These are phyloP conservation scores for Irpex sp. DNA, from an alignment of 1,284 basidiomycete species.

Conservation along the genomic window DNA sequence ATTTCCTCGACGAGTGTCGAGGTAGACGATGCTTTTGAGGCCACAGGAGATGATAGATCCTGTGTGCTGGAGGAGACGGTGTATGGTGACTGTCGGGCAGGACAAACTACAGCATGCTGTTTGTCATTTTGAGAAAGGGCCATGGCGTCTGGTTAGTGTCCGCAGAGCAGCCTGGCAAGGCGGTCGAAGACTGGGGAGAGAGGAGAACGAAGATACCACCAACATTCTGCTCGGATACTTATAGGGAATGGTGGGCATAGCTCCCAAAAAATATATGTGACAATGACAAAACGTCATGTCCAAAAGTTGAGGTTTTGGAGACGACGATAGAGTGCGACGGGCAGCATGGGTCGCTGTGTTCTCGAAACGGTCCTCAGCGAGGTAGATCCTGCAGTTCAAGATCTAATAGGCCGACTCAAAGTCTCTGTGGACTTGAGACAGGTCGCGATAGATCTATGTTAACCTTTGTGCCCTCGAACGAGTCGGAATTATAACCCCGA, in stretches of 20 bases:
- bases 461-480: conserved; percentile 27
- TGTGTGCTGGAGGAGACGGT: neutral
- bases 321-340: conserved; percentile 1
- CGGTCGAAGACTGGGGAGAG: neutral
- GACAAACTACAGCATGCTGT: neutral
- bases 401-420: conserved; percentile 11
- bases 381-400: conserved; percentile 8
- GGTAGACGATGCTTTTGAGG: conserved; percentile 19
- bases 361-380: conserved; percentile 12
- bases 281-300: conserved; percentile 17
- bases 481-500: conserved; percentile 17
- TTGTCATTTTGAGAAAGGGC: neutral
- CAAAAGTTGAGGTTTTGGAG: neutral
- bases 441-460: conserved; percentile 19
- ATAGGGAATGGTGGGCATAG: neutral
- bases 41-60: conserved; percentile 3
- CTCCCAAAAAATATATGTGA: neutral
- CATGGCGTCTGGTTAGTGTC: neutral
- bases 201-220: neutral
- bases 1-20: conserved; percentile 21
- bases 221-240: neutral
- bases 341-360: conserved; percentile 10
- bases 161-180: neutral
- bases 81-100: neutral
- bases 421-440: conserved; percentile 11